A percentile compares a stretch with the other conserved stretches of the same genome.
Conservation (phyloP, 208 protist species). For the Acanthamoeba lenticulata region DNA sequence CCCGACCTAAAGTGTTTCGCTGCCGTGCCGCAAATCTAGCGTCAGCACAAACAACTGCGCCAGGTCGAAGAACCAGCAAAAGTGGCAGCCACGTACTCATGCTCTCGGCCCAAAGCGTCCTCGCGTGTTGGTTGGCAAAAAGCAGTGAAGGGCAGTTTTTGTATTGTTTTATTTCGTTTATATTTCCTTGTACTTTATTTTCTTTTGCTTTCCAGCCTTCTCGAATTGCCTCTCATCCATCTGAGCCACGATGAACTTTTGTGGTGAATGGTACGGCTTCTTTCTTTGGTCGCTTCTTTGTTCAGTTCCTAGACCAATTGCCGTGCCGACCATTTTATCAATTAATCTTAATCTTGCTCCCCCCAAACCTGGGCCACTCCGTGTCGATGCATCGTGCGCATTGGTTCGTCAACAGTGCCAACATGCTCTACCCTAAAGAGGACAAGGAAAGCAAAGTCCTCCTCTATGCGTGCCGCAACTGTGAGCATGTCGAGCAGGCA, state of each 20-base stretch:
- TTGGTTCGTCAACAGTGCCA: neutral
- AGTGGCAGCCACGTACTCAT: neutral
- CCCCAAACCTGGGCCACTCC: no score
- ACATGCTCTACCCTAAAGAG: constrained; percentile 74
- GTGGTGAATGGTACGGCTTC: constrained; percentile 16
- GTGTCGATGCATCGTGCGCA: no score
- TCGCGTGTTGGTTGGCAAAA: no score
- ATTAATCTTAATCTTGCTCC: neutral
- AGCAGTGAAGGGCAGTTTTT: neutral
- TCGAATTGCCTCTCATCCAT: no score
- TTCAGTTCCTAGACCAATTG: neutral
- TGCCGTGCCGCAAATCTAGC: neutral
- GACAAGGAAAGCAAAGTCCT: constrained; percentile 32
- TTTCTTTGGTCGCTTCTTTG: neutral
- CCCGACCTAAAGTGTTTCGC: neutral
- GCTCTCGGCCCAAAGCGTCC: no score
- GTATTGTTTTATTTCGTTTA: neutral
- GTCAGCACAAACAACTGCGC: no score
- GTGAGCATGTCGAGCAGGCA: constrained; percentile 44
- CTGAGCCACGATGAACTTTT: constrained; percentile 47
- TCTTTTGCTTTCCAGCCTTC: neutral
- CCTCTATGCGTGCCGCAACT: constrained; percentile 66
- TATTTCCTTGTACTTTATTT: neutral
- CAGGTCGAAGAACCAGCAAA: neutral
- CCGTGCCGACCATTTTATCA: neutral